Evolutionary conservation across 106 monocot genomes (phyloP), one percentile per base, ranked within the genome.

Genomic region (Chionographis japonica): DNA sequence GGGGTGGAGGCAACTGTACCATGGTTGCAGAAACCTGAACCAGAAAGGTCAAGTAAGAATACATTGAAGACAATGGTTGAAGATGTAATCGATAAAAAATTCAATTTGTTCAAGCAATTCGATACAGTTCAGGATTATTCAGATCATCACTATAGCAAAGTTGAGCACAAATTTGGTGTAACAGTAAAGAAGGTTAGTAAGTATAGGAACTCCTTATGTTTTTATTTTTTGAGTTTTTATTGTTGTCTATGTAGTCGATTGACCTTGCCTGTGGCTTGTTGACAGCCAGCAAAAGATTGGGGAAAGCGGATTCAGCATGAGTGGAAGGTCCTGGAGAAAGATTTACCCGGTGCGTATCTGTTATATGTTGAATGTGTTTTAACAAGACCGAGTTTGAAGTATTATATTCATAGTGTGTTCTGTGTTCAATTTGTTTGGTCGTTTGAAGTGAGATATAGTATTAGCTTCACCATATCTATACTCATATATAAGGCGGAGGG

Each of bases 101-200:
- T 72, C 43, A 83, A 61, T 55, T 37, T 74, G 40, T 94, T 94
- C 57, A 85, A 83, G 71, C 84, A 78, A 58, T 87, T 94, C 81
- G 90, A 94, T 78, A 82, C 73, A 54, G 83, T 85, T 56, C 68
- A 61, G 40, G 85, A 87, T 72, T 51, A 65, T 43, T 72, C 75
- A 6, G 88, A 90, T 60, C 94, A 94, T 72, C 46, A 90, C 62
- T 90, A 74, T 68, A 20, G 39, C 37, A 67, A 63, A 53, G 56
- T 46, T 12, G 69, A 72, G 42, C 20, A 69, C 56, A 61, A 53
- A 36, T 66, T 8, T 41, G 27, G 27, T 46, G 57, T 16, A 52
- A 10, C 60, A 8, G 74, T 65, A 59, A 90, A 84, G 61, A 75
- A 76, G 78, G 75, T 80, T 46, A 43, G 4, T 64, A 38, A 8